These are phyloP conservation scores for Herpetomonas samuelpessoai DNA, from an alignment of 208 protist species.

Conservation along the genomic window DNA sequence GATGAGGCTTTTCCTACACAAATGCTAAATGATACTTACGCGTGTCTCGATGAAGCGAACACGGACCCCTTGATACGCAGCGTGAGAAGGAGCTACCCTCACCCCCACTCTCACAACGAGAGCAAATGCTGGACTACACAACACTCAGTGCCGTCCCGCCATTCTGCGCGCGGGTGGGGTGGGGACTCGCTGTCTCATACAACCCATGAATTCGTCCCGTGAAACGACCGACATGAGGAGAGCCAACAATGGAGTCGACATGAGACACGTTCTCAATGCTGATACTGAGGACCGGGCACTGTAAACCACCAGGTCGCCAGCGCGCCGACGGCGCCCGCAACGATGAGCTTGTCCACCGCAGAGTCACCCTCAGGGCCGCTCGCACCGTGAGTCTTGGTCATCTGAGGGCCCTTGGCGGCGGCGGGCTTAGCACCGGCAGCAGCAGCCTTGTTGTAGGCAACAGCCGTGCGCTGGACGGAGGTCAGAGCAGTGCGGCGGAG, in stretches of 20 bases:
- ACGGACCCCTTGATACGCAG: too few species aligned
- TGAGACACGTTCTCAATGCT: conserved; percentile 51
- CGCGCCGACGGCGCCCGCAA: conserved; percentile 29
- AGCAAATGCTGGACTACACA: too few species aligned
- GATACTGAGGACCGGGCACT: conserved; percentile 53
- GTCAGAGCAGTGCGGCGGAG: conserved; percentile 18
- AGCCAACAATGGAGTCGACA: too few species aligned
- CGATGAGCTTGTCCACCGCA: conserved; percentile 62
- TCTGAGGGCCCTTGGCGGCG: conserved; percentile 12
- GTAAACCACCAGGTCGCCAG: conserved; percentile 56
- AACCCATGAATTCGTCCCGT: too few species aligned
- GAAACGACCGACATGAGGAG: neutral
- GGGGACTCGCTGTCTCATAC: too few species aligned
- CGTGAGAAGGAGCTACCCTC: too few species aligned
- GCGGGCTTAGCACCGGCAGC: conserved; percentile 20
- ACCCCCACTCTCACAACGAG: too few species aligned
- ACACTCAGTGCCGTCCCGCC: too few species aligned
- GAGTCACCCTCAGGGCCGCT: conserved; percentile 55
- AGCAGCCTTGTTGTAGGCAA: conserved; percentile 9
- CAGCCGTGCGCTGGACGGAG: conserved; percentile 8
- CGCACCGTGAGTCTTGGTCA: conserved; percentile 55
- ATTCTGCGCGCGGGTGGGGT: too few species aligned
- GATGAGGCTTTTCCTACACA: too few species aligned
- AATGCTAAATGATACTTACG: too few species aligned
- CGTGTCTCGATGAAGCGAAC: too few species aligned